Percentiles rank a stretch among this genome's conserved stretches.
These are phyloP conservation scores for Ceratopteris richardii DNA, from an alignment of 75 land plant species.

Conservation along the genomic window DNA sequence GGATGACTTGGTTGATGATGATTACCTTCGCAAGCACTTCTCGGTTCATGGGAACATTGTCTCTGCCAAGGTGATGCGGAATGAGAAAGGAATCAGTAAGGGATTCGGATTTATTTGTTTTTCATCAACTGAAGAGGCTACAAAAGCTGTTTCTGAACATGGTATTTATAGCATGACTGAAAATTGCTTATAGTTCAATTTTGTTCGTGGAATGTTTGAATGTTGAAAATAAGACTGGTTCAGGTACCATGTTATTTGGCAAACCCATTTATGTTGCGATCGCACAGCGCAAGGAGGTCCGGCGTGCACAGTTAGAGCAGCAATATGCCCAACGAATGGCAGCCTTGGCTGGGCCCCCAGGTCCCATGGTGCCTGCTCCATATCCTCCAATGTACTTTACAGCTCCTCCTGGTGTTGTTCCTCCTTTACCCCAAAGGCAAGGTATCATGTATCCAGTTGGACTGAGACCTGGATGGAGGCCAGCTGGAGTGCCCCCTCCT, in stretches of 20 bases:
- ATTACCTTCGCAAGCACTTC: constrained; percentile 36
- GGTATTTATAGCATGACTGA: not conserved
- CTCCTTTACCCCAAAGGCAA: constrained; percentile 39
- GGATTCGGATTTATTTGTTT: constrained; percentile 83
- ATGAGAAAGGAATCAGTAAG: constrained; percentile 52
- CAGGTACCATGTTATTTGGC: constrained; percentile 43
- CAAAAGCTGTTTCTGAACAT: constrained; percentile 36
- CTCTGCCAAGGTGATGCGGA: constrained; percentile 56
- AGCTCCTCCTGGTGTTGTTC: constrained; percentile 35
- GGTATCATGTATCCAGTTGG: constrained; percentile 56
- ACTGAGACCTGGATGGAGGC: constrained; percentile 56
- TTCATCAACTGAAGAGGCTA: constrained; percentile 54
- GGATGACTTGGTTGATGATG: constrained; percentile 54
- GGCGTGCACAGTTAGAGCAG: constrained; percentile 50
- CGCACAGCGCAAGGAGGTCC: constrained; percentile 69
- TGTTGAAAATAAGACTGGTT: not conserved
- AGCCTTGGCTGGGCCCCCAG: constrained; percentile 31
- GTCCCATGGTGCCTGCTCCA: constrained; percentile 42
- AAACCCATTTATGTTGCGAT: constrained; percentile 75
- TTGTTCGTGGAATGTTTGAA: no score
- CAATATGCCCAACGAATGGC: constrained; percentile 39
- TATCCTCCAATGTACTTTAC: constrained; percentile 44
- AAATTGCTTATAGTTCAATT: no score
- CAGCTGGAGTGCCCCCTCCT: constrained; percentile 18
- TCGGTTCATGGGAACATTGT: constrained; percentile 47